phyloP scores from a whole-genome alignment of 2,329 filamentous ascomycete genomes.

The Alternaria solani region DNA sequence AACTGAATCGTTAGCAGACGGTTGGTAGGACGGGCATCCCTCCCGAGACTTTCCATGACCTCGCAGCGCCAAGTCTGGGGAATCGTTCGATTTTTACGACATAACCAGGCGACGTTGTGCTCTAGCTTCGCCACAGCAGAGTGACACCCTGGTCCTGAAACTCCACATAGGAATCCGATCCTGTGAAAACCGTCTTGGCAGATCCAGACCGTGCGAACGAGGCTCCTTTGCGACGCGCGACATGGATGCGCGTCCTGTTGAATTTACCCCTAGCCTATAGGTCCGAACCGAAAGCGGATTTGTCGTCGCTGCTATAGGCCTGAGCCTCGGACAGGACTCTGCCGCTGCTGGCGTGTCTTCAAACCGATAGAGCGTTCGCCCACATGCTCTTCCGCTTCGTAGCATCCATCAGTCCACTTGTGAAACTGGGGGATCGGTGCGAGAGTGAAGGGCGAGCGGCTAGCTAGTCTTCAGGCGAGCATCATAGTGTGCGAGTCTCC shows the following conservation, averaged over 20 bases:
- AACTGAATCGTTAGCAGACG: background rate
- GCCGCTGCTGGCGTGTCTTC: background rate
- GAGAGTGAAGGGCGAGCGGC: background rate
- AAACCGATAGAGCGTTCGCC: conserved; percentile 15
- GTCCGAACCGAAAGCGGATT: conserved; percentile 1
- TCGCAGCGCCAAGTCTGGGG: conserved; percentile 1
- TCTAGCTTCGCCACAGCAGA: background rate
- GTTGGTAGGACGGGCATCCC: background rate
- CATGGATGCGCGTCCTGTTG: conserved; percentile 18
- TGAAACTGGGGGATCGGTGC: background rate
- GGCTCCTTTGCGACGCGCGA: conserved; percentile 12
- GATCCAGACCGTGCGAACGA: background rate
- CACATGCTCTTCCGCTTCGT: background rate
- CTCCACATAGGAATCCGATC: background rate
- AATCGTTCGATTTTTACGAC: conserved; percentile 1
- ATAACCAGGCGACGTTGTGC: background rate
- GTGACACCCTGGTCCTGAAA: conserved; percentile 9
- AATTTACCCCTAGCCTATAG: background rate
- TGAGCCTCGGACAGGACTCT: background rate
- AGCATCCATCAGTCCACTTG: conserved; percentile 2
- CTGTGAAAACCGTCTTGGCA: conserved; percentile 14
- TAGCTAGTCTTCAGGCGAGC: conserved; percentile 25
- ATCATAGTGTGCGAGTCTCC: conserved; percentile 18
- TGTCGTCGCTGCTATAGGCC: conserved; percentile 3
- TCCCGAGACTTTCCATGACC: background rate